A percentile compares a stretch with the other conserved stretches of the same genome.
These are phyloP conservation scores for Neonectria neomacrospora DNA, from an alignment of 2,329 filamentous ascomycete genomes.

Conservation along the genomic window DNA sequence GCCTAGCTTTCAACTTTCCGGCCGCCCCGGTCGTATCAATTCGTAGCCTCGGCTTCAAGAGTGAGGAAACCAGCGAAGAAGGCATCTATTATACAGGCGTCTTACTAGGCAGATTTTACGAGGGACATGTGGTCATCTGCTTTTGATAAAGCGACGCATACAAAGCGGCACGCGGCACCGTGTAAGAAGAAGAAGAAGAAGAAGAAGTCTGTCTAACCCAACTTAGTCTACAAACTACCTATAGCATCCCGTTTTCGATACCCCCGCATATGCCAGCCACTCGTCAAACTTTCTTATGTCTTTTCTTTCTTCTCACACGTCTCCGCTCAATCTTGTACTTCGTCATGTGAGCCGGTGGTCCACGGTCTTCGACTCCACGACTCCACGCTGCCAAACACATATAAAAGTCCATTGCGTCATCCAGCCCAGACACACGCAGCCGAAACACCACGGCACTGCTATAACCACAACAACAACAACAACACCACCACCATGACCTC, in stretches of 20 bases:
- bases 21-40: conserved; percentile 1
- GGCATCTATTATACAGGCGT: not conserved
- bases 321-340: conserved; percentile 2
- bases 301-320: not conserved
- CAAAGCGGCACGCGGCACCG: conserved; percentile 4
- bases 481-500: conserved; percentile 48
- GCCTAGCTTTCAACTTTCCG: not conserved
- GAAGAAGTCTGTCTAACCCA: not conserved
- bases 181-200: not conserved
- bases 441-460: not conserved
- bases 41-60: not conserved
- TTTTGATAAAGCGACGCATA: conserved; percentile 16
- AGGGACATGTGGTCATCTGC: conserved; percentile 6
- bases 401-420: conserved; percentile 9
- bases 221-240: not conserved
- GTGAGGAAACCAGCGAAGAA: not conserved
- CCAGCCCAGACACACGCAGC: not conserved
- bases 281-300: not conserved
- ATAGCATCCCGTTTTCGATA: not conserved
- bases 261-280: not conserved
- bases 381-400: not conserved
- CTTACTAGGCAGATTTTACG: not conserved
- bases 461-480: too few species aligned
- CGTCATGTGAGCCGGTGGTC: conserved; percentile 6
- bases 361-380: not conserved